phyloP scores from a whole-genome alignment of 352 stramenopile species.

The Salisapilia sapeloensis region DNA sequence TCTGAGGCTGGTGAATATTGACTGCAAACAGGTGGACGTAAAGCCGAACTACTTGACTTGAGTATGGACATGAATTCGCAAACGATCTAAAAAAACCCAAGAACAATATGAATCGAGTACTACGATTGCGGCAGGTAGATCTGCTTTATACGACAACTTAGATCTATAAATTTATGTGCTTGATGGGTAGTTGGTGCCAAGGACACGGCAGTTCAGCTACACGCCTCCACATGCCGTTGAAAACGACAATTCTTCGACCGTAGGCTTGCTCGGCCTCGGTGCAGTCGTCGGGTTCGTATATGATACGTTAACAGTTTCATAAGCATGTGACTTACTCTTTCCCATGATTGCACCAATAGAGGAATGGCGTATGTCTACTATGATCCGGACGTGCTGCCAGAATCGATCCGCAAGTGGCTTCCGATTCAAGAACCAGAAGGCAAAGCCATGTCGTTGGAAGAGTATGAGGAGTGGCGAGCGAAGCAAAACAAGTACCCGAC shows the following conservation, averaged over 20 bases:
- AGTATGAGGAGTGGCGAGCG: constrained; percentile 75
- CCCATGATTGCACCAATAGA: constrained; percentile 7
- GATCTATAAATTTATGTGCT: too few species aligned
- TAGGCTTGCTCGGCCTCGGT: constrained; percentile 51
- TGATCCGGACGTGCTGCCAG: constrained; percentile 64
- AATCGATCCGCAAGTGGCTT: constrained; percentile 52
- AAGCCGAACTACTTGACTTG: too few species aligned
- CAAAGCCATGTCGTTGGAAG: constrained; percentile 73
- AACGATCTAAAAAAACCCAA: too few species aligned
- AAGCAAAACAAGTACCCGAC: constrained; percentile 36
- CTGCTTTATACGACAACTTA: neutral
- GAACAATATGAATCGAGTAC: too few species aligned
- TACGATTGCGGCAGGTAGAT: too few species aligned
- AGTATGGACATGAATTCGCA: too few species aligned
- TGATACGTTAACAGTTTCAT: neutral
- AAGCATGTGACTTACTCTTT: constrained; percentile 1
- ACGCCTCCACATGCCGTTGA: constrained; percentile 30
- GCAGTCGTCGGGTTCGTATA: constrained; percentile 32
- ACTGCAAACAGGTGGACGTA: too few species aligned
- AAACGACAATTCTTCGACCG: constrained; percentile 68
- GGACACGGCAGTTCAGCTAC: constrained; percentile 45
- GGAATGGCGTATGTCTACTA: constrained; percentile 72
- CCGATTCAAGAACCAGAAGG: constrained; percentile 68
- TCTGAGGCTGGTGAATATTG: too few species aligned
- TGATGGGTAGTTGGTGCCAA: too few species aligned